Evolutionary conservation across 2,329 filamentous ascomycete genomes (phyloP).

Genomic region (Thyridium curvatum): DNA sequence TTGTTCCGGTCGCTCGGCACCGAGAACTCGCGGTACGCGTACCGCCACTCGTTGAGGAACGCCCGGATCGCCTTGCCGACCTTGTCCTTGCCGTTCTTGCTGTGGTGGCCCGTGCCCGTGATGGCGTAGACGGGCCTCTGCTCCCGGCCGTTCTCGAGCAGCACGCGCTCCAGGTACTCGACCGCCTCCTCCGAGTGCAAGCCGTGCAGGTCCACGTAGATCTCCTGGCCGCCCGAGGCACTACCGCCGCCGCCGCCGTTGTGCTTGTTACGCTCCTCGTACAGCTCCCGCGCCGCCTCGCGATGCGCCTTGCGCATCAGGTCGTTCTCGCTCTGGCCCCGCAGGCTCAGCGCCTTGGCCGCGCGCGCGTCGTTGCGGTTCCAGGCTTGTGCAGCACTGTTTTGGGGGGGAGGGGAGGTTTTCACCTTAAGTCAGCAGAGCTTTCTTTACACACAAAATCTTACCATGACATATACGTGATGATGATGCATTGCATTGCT

Average conservation of each 20-base stretch:
- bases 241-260: slow-evolving; percentile 59
- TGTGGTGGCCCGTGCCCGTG: slow-evolving; percentile 93
- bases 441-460: slow-evolving; percentile 3
- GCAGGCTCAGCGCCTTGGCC: slow-evolving; percentile 87
- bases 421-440: too few species aligned
- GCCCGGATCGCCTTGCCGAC: slow-evolving; percentile 87
- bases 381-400: slow-evolving; percentile 92
- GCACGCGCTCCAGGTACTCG: slow-evolving; percentile 82
- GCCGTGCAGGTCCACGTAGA: slow-evolving; percentile 95
- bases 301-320: slow-evolving; percentile 96
- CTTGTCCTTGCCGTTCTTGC: slow-evolving; percentile 98
- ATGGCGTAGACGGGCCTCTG: slow-evolving; percentile 84
- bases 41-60: slow-evolving; percentile 93
- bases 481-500: not conserved
- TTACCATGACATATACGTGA: not conserved
- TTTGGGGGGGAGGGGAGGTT: too few species aligned
- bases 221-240: slow-evolving; percentile 45
- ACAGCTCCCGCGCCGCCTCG: slow-evolving; percentile 84
- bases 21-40: slow-evolving; percentile 92
- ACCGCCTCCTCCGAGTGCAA: slow-evolving; percentile 97
- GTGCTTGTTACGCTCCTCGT: slow-evolving; percentile 91
- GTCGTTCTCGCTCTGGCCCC: slow-evolving; percentile 94
- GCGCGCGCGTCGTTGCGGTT: slow-evolving; percentile 95
- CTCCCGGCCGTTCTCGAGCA: slow-evolving; percentile 73
- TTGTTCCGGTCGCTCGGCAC: slow-evolving; percentile 86